Conservation (phyloP, 2,329 filamentous ascomycete genomes). For the Pestalotiopsis sp. region DNA sequence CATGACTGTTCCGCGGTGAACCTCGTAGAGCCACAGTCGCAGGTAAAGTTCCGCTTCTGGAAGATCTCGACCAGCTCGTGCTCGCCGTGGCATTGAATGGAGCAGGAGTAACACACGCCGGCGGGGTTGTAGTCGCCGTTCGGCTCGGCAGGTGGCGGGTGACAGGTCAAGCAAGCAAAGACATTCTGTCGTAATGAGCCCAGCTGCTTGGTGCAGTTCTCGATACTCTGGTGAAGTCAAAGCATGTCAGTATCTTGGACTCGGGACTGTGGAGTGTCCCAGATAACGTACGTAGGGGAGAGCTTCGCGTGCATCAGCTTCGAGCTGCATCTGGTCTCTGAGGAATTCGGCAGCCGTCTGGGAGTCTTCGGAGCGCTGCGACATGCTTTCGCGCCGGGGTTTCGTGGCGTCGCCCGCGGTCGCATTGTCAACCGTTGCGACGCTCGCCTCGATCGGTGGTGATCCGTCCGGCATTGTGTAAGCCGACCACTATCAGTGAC, state of each 20-base stretch:
- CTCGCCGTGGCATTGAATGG: constrained; percentile 93
- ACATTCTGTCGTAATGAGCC: constrained; percentile 84
- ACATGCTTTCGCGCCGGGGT: constrained; percentile 58
- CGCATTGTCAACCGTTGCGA: constrained; percentile 22
- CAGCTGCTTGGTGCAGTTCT: constrained; percentile 87
- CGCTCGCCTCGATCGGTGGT: constrained; percentile 9
- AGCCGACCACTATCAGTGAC: constrained; percentile 9
- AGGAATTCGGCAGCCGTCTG: constrained; percentile 83
- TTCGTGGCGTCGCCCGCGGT: constrained; percentile 18
- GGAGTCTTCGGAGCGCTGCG: constrained; percentile 58
- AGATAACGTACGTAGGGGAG: constrained; percentile 78
- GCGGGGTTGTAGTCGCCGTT: constrained; percentile 69
- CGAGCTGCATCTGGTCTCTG: constrained; percentile 82
- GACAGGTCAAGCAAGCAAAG: constrained; percentile 93
- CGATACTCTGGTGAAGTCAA: constrained; percentile 70
- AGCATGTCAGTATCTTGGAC: constrained; percentile 15
- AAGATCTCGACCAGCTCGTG: constrained; percentile 95
- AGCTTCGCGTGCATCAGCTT: constrained; percentile 92
- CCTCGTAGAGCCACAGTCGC: constrained; percentile 90
- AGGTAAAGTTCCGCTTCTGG: constrained; percentile 91
- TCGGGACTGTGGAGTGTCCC: not conserved
- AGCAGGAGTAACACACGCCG: constrained; percentile 94
- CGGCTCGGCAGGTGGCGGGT: constrained; percentile 68
- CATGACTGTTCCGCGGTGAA: constrained; percentile 70
- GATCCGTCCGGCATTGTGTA: not conserved